Conservation (phyloP, 1,284 basidiomycete species). For the Heterobasidion irregulare region DNA sequence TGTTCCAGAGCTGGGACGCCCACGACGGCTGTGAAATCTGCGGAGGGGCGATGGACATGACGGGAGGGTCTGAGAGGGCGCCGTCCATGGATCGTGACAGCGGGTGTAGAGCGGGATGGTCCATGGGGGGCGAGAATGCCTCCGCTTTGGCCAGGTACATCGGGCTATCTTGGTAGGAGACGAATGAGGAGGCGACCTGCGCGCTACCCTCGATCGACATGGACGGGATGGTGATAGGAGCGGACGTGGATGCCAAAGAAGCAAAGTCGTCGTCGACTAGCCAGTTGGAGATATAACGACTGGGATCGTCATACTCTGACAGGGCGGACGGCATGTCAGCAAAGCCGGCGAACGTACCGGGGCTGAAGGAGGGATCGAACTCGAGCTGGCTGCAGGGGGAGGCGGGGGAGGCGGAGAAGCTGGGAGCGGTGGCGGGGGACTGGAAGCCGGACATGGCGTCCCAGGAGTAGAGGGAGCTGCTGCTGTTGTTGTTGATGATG, state of each 20-base stretch:
- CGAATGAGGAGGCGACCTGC: constrained; percentile 14
- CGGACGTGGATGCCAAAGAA: constrained; percentile 23
- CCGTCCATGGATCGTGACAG: constrained; percentile 39
- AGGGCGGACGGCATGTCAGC: constrained; percentile 8
- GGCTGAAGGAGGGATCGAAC: constrained; percentile 20
- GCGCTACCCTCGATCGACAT: constrained; percentile 26
- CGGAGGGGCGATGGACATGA: constrained; percentile 48
- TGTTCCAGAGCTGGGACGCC: constrained; percentile 57
- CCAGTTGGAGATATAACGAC: constrained; percentile 40
- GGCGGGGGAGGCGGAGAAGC: constrained; percentile 25
- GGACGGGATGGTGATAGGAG: constrained; percentile 56
- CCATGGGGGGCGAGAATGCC: constrained; percentile 45
- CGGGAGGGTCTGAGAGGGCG: constrained; percentile 12
- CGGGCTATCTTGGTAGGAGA: constrained; percentile 24
- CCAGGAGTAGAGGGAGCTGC: constrained; percentile 31
- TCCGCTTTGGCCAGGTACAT: constrained; percentile 36
- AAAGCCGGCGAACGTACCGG: constrained; percentile 23
- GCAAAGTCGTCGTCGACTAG: constrained; percentile 47
- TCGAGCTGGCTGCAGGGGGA: constrained; percentile 23
- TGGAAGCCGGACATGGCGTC: constrained; percentile 19
- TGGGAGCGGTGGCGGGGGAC: constrained; percentile 16
- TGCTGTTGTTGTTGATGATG: not conserved
- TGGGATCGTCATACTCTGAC: constrained; percentile 32
- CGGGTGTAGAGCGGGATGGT: constrained; percentile 50
- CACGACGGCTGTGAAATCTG: constrained; percentile 46